These are phyloP conservation scores for Venturia pyrina DNA, from an alignment of 2,329 filamentous ascomycete genomes.

Conservation along the genomic window DNA sequence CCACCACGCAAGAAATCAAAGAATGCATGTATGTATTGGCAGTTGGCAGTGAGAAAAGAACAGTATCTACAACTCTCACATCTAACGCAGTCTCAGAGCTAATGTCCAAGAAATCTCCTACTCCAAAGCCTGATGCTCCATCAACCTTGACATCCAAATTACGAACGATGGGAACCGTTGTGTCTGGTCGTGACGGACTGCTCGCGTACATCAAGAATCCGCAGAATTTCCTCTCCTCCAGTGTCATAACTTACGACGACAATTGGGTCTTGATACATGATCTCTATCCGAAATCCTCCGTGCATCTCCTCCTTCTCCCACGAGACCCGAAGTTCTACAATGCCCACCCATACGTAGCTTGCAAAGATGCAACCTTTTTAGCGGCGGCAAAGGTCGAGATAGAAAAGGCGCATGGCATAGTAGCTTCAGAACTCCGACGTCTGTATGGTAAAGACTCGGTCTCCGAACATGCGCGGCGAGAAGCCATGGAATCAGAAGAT, in stretches of 20 bases:
- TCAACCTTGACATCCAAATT: background rate
- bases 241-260: conserved; percentile 57
- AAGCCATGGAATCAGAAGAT: conserved; percentile 46
- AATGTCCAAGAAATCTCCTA: background rate
- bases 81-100: conserved; percentile 3
- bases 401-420: conserved; percentile 50
- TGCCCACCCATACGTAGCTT: conserved; percentile 67
- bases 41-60: background rate
- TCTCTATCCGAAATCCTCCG: conserved; percentile 70
- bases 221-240: conserved; percentile 44
- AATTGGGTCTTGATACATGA: conserved; percentile 72
- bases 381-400: conserved; percentile 51
- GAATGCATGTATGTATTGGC: background rate
- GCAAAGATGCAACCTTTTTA: conserved; percentile 59
- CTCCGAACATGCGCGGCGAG: conserved; percentile 51
- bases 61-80: background rate
- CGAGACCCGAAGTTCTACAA: conserved; percentile 51
- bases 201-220: conserved; percentile 58
- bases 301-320: conserved; percentile 84
- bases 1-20: background rate
- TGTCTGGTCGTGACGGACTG: conserved; percentile 44
- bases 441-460: conserved; percentile 54
- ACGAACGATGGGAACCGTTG: background rate
- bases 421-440: conserved; percentile 64
- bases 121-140: background rate